Evolutionary conservation across 805 yeast species (phyloP).

Genomic region (Candida adriatica): DNA sequence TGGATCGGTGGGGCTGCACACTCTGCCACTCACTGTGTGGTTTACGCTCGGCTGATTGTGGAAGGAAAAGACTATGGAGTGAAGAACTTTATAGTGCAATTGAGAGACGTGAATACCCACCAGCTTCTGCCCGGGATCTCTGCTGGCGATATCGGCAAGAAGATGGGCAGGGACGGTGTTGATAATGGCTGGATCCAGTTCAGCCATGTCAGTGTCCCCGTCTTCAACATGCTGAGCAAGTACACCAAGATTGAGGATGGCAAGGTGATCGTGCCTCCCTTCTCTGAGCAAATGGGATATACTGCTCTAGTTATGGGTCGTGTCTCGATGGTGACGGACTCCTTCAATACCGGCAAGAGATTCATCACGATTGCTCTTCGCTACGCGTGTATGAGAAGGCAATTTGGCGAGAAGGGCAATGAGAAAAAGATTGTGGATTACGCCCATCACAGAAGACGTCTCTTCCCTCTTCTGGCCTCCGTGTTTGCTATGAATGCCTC

Average conservation of each 20-base stretch:
- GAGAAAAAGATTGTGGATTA: conserved; percentile 79
- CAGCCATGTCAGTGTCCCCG: conserved; percentile 74
- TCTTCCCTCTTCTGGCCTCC: conserved; percentile 78
- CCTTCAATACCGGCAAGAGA: conserved; percentile 73
- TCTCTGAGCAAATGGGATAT: conserved; percentile 82
- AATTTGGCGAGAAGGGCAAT: conserved; percentile 51
- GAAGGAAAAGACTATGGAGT: conserved; percentile 86
- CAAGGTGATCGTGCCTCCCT: conserved; percentile 65
- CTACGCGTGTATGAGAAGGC: conserved; percentile 53
- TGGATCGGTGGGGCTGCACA: conserved; percentile 99
- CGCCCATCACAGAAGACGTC: conserved; percentile 81
- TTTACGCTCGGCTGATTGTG: conserved; percentile 76
- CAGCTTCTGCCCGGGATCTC: conserved; percentile 70
- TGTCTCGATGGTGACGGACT: conserved; percentile 83
- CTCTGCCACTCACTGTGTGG: conserved; percentile 79
- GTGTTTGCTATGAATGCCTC: conserved; percentile 72
- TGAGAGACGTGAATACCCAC: conserved; percentile 59
- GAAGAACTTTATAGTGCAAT: conserved; percentile 89
- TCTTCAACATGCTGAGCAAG: conserved; percentile 62
- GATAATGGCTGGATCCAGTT: conserved; percentile 97
- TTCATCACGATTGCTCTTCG: conserved; percentile 79
- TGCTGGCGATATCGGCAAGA: conserved; percentile 88
- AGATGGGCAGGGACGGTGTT: conserved; percentile 94
- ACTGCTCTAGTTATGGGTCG: conserved; percentile 85
- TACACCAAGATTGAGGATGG: conserved; percentile 65